Evolutionary conservation across 495 filamentous ascomycete genomes (phyloP).

Genomic region (Penicillium crystallinum): DNA sequence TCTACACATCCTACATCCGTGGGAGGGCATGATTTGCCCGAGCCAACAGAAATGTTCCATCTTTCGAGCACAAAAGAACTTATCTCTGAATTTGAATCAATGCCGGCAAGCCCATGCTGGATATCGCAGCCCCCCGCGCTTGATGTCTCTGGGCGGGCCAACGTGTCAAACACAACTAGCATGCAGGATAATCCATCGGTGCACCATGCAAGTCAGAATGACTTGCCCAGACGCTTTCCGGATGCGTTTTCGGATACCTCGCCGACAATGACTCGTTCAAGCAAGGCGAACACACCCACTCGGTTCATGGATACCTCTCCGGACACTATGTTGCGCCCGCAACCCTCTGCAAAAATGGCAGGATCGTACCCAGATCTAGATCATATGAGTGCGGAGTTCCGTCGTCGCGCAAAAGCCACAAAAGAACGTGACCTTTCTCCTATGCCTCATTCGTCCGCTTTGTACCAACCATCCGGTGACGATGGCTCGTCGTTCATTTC

Average conservation of each 20-base stretch:
- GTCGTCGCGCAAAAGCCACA: slow-evolving; percentile 48
- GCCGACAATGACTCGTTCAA: not conserved
- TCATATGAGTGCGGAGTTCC: slow-evolving; percentile 46
- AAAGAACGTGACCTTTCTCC: slow-evolving; percentile 63
- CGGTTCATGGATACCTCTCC: slow-evolving; percentile 6
- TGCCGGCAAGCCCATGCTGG: not conserved
- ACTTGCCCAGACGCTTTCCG: not conserved
- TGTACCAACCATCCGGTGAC: slow-evolving; percentile 53
- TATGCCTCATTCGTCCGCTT: slow-evolving; percentile 59
- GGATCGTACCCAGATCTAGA: slow-evolving; percentile 39
- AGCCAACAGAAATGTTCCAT: not conserved
- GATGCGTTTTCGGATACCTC: not conserved
- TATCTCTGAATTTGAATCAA: not conserved
- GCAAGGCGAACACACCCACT: not conserved
- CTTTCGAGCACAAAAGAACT: not conserved
- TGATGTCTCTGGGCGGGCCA: not conserved
- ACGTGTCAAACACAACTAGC: not conserved
- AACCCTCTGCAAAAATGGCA: not conserved
- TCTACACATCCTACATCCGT: slow-evolving; percentile 25
- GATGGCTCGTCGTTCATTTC: slow-evolving; percentile 64
- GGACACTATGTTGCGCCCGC: not conserved
- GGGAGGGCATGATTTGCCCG: slow-evolving; percentile 23
- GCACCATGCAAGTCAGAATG: not conserved
- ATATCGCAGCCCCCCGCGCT: not conserved
- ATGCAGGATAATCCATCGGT: not conserved